Conservation (phyloP, 1,139 yeast species). For the Saccharomycopsis crataegensis region DNA sequence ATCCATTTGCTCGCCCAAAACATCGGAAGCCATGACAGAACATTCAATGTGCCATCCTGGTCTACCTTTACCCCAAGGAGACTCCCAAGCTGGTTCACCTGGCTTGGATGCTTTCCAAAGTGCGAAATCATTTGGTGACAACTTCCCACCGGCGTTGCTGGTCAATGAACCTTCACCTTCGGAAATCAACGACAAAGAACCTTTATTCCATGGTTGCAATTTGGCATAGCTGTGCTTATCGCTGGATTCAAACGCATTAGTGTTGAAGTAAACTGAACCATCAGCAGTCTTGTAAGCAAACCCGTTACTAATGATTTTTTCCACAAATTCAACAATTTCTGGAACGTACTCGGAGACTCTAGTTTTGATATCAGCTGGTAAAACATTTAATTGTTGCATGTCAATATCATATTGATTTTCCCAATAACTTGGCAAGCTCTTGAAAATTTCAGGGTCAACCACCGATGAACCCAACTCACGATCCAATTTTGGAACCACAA, state of each 20-base stretch:
- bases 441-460: conserved; percentile 78
- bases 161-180: conserved; percentile 92
- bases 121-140: conserved; percentile 81
- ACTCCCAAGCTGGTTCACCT: conserved; percentile 95
- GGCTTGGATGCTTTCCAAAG: conserved; percentile 95
- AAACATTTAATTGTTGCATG: conserved; percentile 77
- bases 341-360: conserved; percentile 97
- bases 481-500: conserved; percentile 70
- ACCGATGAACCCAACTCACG: conserved; percentile 63
- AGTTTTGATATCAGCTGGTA: conserved; percentile 79
- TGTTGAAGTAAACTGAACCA: conserved; percentile 95
- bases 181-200: conserved; percentile 72
- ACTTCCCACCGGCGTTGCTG: conserved; percentile 47
- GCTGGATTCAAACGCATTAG: conserved; percentile 65
- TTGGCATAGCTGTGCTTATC: conserved; percentile 83
- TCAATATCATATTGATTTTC: conserved; percentile 78
- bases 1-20: conserved; percentile 77
- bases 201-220: conserved; percentile 97
- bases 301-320: conserved; percentile 66
- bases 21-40: conserved; percentile 95
- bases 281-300: conserved; percentile 76
- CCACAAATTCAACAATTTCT: conserved; percentile 75
- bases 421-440: conserved; percentile 82
- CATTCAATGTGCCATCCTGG: conserved; percentile 99
- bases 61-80: conserved; percentile 96